These are phyloP conservation scores for Cutaneotrichosporon spelunceum DNA, from an alignment of 1,284 basidiomycete species.

Conservation along the genomic window DNA sequence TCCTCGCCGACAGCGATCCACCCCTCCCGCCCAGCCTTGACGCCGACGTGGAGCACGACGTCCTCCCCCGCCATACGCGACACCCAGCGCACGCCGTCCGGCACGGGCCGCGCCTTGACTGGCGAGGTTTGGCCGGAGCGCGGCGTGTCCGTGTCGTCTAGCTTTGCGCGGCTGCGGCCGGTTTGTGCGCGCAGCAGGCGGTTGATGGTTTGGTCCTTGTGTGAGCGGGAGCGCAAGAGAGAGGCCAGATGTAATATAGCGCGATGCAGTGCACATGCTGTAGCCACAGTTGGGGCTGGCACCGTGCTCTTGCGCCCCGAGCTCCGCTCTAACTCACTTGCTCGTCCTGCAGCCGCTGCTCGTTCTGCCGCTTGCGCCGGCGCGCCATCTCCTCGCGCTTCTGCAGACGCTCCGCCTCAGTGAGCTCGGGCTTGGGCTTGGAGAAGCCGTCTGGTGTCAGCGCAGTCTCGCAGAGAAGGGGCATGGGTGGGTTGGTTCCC, in stretches of 20 bases:
- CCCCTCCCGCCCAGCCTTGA: constrained; percentile 34
- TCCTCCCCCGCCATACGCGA: constrained; percentile 16
- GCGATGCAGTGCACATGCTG: background rate
- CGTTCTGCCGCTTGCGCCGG: constrained; percentile 76
- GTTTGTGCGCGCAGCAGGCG: constrained; percentile 83
- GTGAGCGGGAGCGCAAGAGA: constrained; percentile 1
- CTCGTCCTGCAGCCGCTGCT: constrained; percentile 88
- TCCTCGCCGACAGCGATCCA: constrained; percentile 13
- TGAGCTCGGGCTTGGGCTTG: constrained; percentile 64
- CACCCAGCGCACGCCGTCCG: constrained; percentile 19
- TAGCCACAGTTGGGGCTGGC: background rate
- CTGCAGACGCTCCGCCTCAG: constrained; percentile 75
- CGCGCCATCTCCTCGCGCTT: constrained; percentile 80
- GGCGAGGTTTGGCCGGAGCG: constrained; percentile 12
- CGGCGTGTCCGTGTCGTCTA: constrained; percentile 56
- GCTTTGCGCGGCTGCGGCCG: constrained; percentile 61
- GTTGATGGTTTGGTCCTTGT: constrained; percentile 73
- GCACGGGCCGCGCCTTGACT: constrained; percentile 6
- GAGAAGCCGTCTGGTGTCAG: constrained; percentile 55
- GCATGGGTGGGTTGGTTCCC: too few species aligned
- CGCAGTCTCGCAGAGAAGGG: background rate
- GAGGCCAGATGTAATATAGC: background rate
- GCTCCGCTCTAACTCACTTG: constrained; percentile 60
- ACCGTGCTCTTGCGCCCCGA: too few species aligned
- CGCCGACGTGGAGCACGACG: constrained; percentile 29